Conservation (phyloP, 148 eudicot genomes). For the Chenopodium suecicum region DNA sequence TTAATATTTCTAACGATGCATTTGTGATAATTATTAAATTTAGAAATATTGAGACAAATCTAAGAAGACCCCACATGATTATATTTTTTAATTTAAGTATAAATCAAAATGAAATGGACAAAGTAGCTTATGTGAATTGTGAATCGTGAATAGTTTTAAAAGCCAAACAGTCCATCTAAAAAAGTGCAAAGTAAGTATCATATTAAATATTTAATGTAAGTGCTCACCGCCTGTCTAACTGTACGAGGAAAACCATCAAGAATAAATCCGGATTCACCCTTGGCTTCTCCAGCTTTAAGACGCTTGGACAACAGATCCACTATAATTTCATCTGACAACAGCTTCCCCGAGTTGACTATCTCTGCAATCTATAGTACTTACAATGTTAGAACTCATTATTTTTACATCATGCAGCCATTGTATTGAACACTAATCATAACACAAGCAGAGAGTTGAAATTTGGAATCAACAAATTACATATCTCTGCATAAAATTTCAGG, state of each 20-base stretch:
- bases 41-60: too few relatives aligned
- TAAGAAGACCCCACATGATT: too few relatives aligned
- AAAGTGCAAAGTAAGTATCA: too few relatives aligned
- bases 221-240: slow-evolving; percentile 83
- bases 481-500: too few relatives aligned
- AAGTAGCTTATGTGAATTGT: too few relatives aligned
- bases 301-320: slow-evolving; percentile 71
- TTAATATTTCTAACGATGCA: too few relatives aligned
- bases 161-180: too few relatives aligned
- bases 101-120: too few relatives aligned
- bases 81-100: too few relatives aligned
- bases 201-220: slow-evolving; percentile 2
- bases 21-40: too few relatives aligned
- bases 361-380: slow-evolving; percentile 62
- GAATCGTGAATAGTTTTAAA: too few relatives aligned
- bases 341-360: slow-evolving; percentile 73
- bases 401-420: neutral
- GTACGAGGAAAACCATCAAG: slow-evolving; percentile 98
- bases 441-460: neutral
- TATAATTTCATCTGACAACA: slow-evolving; percentile 82
- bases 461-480: neutral
- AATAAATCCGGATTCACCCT: slow-evolving; percentile 85
- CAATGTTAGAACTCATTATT: slow-evolving; percentile 10
- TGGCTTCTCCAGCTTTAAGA: slow-evolving; percentile 72
- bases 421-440: neutral